A percentile compares a stretch with the other conserved stretches of the same genome.
Conservation (phyloP, 305 asterid genomes). For the Fraxinus nigra region DNA sequence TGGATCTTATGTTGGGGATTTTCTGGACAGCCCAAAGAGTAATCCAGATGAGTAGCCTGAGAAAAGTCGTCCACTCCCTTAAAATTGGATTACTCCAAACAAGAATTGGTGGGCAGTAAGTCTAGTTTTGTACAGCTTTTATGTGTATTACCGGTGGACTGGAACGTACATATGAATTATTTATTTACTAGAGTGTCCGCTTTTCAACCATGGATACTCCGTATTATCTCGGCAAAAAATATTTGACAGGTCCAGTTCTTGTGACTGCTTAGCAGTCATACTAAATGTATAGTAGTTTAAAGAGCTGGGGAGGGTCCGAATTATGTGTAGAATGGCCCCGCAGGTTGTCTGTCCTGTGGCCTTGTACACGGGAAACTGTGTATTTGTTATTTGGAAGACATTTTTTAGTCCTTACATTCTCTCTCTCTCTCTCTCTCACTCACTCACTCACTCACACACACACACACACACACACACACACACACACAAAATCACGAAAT, state of each 20-base stretch:
- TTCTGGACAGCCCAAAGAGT: constrained; percentile 50
- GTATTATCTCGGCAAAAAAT: constrained; percentile 20
- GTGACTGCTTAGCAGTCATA: constrained; percentile 14
- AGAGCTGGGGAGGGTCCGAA: constrained; percentile 24
- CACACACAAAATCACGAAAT: neutral
- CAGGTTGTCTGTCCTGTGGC: neutral
- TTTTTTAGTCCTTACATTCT: neutral
- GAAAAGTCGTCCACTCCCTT: constrained; percentile 5
- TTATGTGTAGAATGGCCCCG: constrained; percentile 22
- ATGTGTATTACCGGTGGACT: constrained; percentile 12
- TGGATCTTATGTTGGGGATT: constrained; percentile 54
- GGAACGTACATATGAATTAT: constrained; percentile 18
- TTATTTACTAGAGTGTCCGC: constrained; percentile 24
- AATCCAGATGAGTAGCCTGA: constrained; percentile 34
- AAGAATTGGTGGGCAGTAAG: neutral
- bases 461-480: neutral
- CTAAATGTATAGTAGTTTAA: constrained; percentile 25
- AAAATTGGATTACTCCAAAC: constrained; percentile 20
- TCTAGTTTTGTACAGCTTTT: constrained; percentile 25
- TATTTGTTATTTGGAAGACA: neutral
- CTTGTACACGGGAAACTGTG: neutral
- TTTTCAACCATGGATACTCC: constrained; percentile 31
- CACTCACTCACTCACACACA: no score
- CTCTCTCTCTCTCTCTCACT: neutral
- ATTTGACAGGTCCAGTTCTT: constrained; percentile 12